These are phyloP conservation scores for Apostasia shenzhenica DNA, from an alignment of 106 monocot genomes.

Conservation along the genomic window DNA sequence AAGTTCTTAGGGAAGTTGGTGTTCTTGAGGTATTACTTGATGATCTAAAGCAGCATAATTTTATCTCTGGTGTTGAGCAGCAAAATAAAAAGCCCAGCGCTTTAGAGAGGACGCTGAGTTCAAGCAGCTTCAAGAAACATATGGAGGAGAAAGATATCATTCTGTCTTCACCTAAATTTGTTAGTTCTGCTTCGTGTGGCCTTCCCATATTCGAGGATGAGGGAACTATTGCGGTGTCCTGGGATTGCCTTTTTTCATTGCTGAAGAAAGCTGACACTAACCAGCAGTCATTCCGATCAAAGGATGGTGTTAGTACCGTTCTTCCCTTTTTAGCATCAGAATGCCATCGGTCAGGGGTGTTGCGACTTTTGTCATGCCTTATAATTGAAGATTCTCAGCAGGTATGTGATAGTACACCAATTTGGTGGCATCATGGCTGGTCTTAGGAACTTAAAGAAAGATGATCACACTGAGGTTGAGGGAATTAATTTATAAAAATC, in stretches of 20 bases:
- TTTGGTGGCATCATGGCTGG: neutral
- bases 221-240: constrained; percentile 59
- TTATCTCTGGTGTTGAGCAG: constrained; percentile 58
- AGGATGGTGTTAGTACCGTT: constrained; percentile 60
- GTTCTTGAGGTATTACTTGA: constrained; percentile 85
- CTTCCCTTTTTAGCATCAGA: constrained; percentile 85
- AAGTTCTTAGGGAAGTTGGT: constrained; percentile 91
- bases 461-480: no score
- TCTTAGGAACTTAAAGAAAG: neutral
- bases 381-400: constrained; percentile 86
- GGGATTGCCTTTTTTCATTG: constrained; percentile 91
- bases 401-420: constrained; percentile 30
- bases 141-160: constrained; percentile 79
- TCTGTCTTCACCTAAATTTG: constrained; percentile 73
- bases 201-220: constrained; percentile 86
- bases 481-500: no score
- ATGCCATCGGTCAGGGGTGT: constrained; percentile 73
- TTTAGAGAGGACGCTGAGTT: constrained; percentile 36
- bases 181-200: constrained; percentile 41
- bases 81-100: constrained; percentile 30
- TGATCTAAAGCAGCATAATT: constrained; percentile 79
- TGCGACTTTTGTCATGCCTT: constrained; percentile 70
- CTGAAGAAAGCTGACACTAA: constrained; percentile 83
- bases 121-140: constrained; percentile 62
- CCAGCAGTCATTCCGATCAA: constrained; percentile 77